A percentile compares a stretch with the other conserved stretches of the same genome.
Evolutionary conservation across 345 rosid species (phyloP).

Genomic region (Eucalyptus lansdowneana): DNA sequence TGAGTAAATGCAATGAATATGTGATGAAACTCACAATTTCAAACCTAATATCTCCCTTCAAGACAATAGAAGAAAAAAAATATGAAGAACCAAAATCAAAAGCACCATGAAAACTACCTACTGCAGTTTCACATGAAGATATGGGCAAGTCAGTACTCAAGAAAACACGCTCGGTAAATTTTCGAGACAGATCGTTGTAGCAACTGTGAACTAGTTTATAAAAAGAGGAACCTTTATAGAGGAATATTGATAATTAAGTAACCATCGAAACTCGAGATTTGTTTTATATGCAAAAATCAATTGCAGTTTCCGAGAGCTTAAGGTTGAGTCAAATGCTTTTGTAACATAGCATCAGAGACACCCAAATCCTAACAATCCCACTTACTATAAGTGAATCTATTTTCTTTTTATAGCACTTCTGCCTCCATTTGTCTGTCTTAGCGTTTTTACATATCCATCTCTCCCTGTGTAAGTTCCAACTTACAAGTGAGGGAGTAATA

Average conservation of each 20-base stretch:
- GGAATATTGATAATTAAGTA: background rate
- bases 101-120: background rate
- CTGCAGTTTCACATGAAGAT: background rate
- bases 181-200: background rate
- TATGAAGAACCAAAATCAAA: background rate
- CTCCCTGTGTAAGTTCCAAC: background rate
- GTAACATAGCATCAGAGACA: background rate
- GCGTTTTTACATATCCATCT: background rate
- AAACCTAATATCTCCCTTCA: background rate
- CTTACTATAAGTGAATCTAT: background rate
- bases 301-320: background rate
- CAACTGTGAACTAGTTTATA: background rate
- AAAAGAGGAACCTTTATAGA: background rate
- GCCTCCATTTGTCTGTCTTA: background rate
- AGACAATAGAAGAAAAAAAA: background rate
- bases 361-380: background rate
- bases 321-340: background rate
- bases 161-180: background rate
- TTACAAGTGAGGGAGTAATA: background rate
- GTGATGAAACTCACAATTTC: background rate
- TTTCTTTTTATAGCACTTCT: background rate
- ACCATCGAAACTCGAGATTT: background rate
- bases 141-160: background rate
- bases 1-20: background rate
- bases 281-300: background rate